phyloP scores from a whole-genome alignment of 2,329 filamentous ascomycete genomes.

The Apiospora kogelbergensis region DNA sequence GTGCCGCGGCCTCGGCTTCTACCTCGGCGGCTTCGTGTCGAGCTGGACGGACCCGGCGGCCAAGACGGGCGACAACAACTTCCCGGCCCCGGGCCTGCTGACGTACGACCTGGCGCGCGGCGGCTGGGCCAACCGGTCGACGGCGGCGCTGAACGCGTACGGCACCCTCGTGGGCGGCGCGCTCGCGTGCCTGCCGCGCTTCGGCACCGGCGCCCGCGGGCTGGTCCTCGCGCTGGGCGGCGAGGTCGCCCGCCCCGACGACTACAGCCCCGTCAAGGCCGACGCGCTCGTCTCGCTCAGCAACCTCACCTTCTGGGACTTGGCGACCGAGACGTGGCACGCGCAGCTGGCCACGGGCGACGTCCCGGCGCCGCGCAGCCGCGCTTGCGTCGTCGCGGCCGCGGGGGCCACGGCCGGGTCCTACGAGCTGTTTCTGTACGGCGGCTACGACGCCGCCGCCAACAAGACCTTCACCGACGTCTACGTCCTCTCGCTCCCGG shows the following conservation, averaged over 20 bases:
- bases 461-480: slow-evolving; percentile 3
- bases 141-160: slow-evolving; percentile 6
- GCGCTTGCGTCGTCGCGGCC: slow-evolving; percentile 10
- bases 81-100: slow-evolving; percentile 12
- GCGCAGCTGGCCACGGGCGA: slow-evolving; percentile 13
- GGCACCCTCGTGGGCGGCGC: slow-evolving; percentile 8
- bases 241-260: neutral
- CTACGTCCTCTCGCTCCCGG: slow-evolving; percentile 14
- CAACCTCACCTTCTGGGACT: slow-evolving; percentile 12
- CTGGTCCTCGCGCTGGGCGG: slow-evolving; percentile 10
- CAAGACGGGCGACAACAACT: neutral
- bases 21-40: slow-evolving; percentile 8
- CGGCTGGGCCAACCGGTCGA: slow-evolving; percentile 14
- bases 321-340: slow-evolving; percentile 12
- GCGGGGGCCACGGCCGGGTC: neutral
- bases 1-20: slow-evolving; percentile 10
- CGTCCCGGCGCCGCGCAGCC: slow-evolving; percentile 11
- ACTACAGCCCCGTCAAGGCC: neutral
- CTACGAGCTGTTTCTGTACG: slow-evolving; percentile 14
- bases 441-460: slow-evolving; percentile 9
- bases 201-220: neutral
- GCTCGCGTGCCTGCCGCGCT: slow-evolving; percentile 10
- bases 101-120: slow-evolving; percentile 12
- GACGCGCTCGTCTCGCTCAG: neutral
- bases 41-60: slow-evolving; percentile 7